A percentile compares a stretch with the other conserved stretches of the same genome.
Conservation (phyloP, 768 basidiomycete genomes). For the Baorangia bicolor region DNA sequence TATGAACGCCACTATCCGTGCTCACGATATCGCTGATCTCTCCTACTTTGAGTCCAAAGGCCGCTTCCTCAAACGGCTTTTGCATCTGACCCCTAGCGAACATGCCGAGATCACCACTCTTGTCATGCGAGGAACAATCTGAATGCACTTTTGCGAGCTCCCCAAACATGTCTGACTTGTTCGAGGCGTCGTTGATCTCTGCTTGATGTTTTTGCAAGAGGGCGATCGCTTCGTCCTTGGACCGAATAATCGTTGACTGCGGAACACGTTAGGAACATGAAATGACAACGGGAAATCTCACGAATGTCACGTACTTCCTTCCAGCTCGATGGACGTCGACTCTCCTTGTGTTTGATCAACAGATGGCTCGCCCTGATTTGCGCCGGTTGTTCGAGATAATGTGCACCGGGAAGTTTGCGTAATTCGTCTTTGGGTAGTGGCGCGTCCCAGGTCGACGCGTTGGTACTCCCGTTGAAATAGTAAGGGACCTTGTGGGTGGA, state of each 20-base stretch:
- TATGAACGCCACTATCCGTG: slow-evolving; percentile 93
- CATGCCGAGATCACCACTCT: slow-evolving; percentile 84
- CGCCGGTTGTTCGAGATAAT: slow-evolving; percentile 44
- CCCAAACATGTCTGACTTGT: slow-evolving; percentile 61
- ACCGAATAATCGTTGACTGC: slow-evolving; percentile 72
- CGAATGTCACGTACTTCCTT: slow-evolving; percentile 58
- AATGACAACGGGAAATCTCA: background rate
- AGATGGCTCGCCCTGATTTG: slow-evolving; percentile 94
- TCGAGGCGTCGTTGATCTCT: slow-evolving; percentile 49
- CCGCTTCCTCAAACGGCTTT: slow-evolving; percentile 92
- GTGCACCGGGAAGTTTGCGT: slow-evolving; percentile 63
- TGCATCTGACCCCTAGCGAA: slow-evolving; percentile 93
- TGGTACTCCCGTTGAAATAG: slow-evolving; percentile 77
- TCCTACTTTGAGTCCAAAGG: slow-evolving; percentile 68
- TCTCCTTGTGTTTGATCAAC: slow-evolving; percentile 85
- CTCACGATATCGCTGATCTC: slow-evolving; percentile 80
- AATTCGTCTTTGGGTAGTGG: slow-evolving; percentile 66
- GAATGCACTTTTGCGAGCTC: slow-evolving; percentile 75
- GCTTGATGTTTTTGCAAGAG: slow-evolving; percentile 65
- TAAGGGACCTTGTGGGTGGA: slow-evolving; percentile 76
- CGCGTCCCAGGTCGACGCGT: slow-evolving; percentile 76
- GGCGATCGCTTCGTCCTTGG: slow-evolving; percentile 86
- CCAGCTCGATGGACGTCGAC: slow-evolving; percentile 79
- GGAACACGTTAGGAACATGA: slow-evolving; percentile 28
- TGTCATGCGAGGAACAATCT: slow-evolving; percentile 84